Percentiles rank a stretch among this genome's conserved stretches.
Conservation (phyloP, 2,329 filamentous ascomycete species). For the Fusarium concolor region DNA sequence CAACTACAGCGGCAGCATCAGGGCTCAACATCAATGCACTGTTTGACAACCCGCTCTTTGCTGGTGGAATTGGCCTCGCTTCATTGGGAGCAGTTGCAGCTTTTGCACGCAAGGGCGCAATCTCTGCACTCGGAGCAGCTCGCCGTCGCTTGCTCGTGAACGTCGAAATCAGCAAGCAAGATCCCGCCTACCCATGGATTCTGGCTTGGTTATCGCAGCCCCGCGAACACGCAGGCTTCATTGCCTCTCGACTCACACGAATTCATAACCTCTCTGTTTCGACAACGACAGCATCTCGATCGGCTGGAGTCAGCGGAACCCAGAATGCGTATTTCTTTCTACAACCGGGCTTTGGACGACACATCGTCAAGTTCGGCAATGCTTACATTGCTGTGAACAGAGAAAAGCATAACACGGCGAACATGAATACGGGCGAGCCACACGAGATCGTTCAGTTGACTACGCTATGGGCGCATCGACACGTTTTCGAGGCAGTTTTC, state of each 20-base stretch:
- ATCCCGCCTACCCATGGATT: slow-evolving; percentile 94
- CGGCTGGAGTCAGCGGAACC: slow-evolving; percentile 70
- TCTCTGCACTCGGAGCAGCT: slow-evolving; percentile 78
- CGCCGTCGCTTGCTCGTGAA: slow-evolving; percentile 91
- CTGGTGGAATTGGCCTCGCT: slow-evolving; percentile 88
- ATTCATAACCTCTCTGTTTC: slow-evolving; percentile 70
- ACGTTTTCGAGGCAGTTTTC: slow-evolving; percentile 92
- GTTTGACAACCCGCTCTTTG: slow-evolving; percentile 72
- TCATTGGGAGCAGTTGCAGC: slow-evolving; percentile 85
- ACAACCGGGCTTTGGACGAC: slow-evolving; percentile 89
- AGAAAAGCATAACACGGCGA: slow-evolving; percentile 85
- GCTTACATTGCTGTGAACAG: slow-evolving; percentile 90
- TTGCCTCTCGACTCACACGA: slow-evolving; percentile 68
- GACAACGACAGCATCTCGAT: slow-evolving; percentile 70
- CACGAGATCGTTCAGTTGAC: slow-evolving; percentile 96
- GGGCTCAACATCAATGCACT: slow-evolving; percentile 66
- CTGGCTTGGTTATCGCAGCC: slow-evolving; percentile 93
- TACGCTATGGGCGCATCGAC: slow-evolving; percentile 87
- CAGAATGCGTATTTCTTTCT: slow-evolving; percentile 85
- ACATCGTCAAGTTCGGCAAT: slow-evolving; percentile 86
- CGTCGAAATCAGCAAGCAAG: slow-evolving; percentile 93
- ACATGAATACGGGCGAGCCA: slow-evolving; percentile 84
- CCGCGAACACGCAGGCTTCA: slow-evolving; percentile 71
- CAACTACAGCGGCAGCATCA: slow-evolving; percentile 46
- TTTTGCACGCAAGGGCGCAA: slow-evolving; percentile 80